Percentiles rank a stretch among this genome's conserved stretches.
Evolutionary conservation across 2,329 filamentous ascomycete species (phyloP).

Genomic region (Beauveria brongniartii): DNA sequence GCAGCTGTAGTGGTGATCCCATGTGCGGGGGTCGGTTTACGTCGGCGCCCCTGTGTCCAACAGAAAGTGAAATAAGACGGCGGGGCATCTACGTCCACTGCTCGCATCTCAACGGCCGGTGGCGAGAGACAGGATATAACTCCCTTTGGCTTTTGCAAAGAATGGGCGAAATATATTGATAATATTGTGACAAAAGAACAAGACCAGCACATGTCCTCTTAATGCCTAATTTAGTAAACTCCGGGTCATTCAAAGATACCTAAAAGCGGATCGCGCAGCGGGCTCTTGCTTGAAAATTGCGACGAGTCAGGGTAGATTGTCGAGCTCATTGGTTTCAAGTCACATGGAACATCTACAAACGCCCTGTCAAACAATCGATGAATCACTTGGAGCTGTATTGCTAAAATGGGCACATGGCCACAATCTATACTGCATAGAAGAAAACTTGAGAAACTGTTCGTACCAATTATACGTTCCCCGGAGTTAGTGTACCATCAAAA

Average conservation of each 20-base stretch:
- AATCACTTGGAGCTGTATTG: constrained; percentile 2
- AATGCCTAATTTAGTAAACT: too few relatives aligned
- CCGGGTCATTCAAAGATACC: too few relatives aligned
- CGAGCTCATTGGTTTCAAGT: too few relatives aligned
- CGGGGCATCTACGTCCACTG: background rate
- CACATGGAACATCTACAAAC: too few relatives aligned
- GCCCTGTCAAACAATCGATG: background rate
- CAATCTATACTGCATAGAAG: background rate
- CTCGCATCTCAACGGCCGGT: background rate
- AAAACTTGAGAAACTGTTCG: background rate
- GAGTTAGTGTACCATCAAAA: constrained; percentile 1
- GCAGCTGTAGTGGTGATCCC: background rate
- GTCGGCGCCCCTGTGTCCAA: background rate
- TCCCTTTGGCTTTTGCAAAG: too few relatives aligned
- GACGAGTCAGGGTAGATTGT: too few relatives aligned
- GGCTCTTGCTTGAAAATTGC: too few relatives aligned
- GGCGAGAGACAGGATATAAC: too few relatives aligned
- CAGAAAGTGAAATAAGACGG: background rate
- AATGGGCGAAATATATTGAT: too few relatives aligned
- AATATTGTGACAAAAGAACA: too few relatives aligned
- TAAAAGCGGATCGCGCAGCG: too few relatives aligned
- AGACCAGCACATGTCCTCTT: too few relatives aligned
- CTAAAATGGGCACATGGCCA: background rate
- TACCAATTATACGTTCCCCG: background rate
- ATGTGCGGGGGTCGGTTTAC: background rate